Conservation (phyloP, 1,284 basidiomycete species). For the Apiotrichum sp. region DNA sequence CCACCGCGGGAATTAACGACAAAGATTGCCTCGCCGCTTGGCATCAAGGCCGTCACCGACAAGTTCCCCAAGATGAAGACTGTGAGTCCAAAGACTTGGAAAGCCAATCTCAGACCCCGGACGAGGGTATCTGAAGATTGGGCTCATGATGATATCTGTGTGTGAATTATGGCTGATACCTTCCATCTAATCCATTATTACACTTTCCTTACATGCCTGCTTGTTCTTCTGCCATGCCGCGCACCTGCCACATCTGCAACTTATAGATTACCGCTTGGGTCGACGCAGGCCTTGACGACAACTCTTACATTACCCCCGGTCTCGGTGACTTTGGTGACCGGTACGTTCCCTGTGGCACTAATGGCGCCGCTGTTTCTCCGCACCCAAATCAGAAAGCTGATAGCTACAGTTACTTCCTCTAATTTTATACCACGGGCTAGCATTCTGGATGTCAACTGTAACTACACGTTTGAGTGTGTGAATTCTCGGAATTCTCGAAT, state of each 20-base stretch:
- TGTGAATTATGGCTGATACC: no score
- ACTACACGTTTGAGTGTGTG: background rate
- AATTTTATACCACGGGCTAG: conserved; percentile 7
- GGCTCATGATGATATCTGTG: no score
- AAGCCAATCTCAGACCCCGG: no score
- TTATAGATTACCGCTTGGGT: conserved; percentile 87
- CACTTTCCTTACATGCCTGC: no score
- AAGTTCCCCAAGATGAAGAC: conserved; percentile 77
- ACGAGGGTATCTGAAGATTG: no score
- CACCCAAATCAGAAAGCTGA: no score
- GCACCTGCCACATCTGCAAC: no score
- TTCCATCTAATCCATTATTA: no score
- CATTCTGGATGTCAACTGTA: conserved; percentile 1
- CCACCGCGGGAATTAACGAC: conserved; percentile 2
- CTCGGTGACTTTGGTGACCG: conserved; percentile 88
- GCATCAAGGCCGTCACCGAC: conserved; percentile 71
- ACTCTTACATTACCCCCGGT: conserved; percentile 63
- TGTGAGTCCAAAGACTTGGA: conserved; percentile 50
- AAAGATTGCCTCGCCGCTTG: conserved; percentile 86
- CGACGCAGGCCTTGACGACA: conserved; percentile 83
- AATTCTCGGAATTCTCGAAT: no score
- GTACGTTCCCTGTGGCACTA: conserved; percentile 16
- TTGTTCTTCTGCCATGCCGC: no score
- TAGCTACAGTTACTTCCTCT: conserved; percentile 24
- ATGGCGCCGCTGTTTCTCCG: no score